Conservation (phyloP, 805 yeast genomes). For the Spathaspora sp. region DNA sequence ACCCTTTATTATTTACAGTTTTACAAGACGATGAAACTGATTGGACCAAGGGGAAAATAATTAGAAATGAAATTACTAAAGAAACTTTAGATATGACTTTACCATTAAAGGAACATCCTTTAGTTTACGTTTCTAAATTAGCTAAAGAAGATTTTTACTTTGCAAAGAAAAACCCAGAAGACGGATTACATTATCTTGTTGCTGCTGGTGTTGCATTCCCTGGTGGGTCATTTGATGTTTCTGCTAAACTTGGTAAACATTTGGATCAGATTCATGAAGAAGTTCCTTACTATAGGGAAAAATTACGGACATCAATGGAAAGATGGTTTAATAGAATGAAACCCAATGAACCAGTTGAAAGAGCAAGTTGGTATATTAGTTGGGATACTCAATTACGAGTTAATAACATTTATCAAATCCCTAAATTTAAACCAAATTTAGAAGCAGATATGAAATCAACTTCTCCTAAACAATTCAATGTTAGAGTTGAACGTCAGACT, state of each 20-base stretch:
- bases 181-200: conserved; percentile 55
- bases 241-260: conserved; percentile 55
- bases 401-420: conserved; percentile 55
- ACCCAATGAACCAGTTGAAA: conserved; percentile 60
- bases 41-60: conserved; percentile 38
- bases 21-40: conserved; percentile 22
- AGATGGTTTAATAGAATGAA: conserved; percentile 65
- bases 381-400: conserved; percentile 66
- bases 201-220: conserved; percentile 81
- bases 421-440: conserved; percentile 37
- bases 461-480: conserved; percentile 54
- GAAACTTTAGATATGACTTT: conserved; percentile 57
- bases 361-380: conserved; percentile 72
- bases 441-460: conserved; percentile 26
- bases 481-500: conserved; percentile 72
- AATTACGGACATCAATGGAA: conserved; percentile 67
- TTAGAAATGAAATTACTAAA: conserved; percentile 58
- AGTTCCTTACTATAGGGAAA: conserved; percentile 68
- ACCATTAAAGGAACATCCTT: conserved; percentile 63
- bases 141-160: conserved; percentile 76
- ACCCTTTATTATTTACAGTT: conserved; percentile 58
- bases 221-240: conserved; percentile 69
- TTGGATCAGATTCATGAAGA: conserved; percentile 62
- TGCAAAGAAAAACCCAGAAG: conserved; percentile 52
- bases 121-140: conserved; percentile 58